Evolutionary conservation across 176 grass and related monocot genomes (phyloP), one percentile per base, ranked within the genome.

Genomic region (Raddia distichophylla): DNA sequence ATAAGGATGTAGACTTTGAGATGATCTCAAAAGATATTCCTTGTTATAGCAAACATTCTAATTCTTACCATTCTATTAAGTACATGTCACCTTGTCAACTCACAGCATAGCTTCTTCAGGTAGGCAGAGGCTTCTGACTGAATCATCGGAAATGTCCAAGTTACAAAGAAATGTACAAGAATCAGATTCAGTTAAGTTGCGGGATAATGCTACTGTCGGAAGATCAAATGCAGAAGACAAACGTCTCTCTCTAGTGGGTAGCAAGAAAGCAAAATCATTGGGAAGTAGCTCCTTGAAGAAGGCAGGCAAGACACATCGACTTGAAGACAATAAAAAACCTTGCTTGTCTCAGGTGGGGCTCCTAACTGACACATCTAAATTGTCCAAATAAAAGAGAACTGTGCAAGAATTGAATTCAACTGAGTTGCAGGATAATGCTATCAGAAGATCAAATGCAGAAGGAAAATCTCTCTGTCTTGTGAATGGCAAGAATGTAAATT

Each of bases 71-170:
- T 76, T 81, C 10, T 74, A 40, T 34, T 35, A 54, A 71, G 12
- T 13, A 48, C n/a, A 73, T 67, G n/a, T 84, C 73, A 67, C 49
- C 51, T 69, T 76, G 55, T 82, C 27, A 79, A 76, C 56, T 82
- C 47, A 88, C 52, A 53, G 11, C 37, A 58, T 81, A 71, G 6
- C 57, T 52, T 84, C 18, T 83, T 35, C 84, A 91, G 89, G 46
- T 83, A 32, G 15, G 33, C 64, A 59, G 71, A 49, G 48, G 42
- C 67, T 63, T 74, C 73, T 63, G 47, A 73, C 69, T 67, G 69
- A 3, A 33, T 48, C 43, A 67, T 64, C 47, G 5, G 40, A 88
- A 70, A 83, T 44, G 34, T 37, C 71, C 35, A 79, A 77, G 64
- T 76, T 69, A 34, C 59, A 79, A 86, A 69, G 43, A 52, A 54